These are phyloP conservation scores for Phytophthora chlamydospora DNA, from an alignment of 352 stramenopile species.

Conservation along the genomic window DNA sequence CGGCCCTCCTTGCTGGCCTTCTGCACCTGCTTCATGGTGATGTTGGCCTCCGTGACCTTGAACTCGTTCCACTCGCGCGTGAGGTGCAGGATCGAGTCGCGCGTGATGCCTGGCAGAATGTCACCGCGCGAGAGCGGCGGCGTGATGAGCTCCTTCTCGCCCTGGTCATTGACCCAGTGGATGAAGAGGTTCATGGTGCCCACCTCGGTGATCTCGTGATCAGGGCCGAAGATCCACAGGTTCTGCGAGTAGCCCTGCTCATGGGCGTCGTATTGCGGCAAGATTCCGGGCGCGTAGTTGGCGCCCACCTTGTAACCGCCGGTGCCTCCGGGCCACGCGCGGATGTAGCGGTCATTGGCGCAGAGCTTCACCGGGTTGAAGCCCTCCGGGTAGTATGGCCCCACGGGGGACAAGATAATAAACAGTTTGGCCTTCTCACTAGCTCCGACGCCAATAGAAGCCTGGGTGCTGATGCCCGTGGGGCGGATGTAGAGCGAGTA, in stretches of 20 bases:
- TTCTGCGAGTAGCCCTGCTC: constrained; percentile 91
- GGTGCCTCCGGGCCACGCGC: constrained; percentile 96
- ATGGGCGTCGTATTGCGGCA: constrained; percentile 89
- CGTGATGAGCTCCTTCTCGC: constrained; percentile 95
- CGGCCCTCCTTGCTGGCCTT: constrained; percentile 91
- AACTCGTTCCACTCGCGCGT: constrained; percentile 92
- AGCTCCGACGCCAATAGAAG: constrained; percentile 90
- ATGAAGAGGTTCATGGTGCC: constrained; percentile 99
- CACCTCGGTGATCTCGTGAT: constrained; percentile 90
- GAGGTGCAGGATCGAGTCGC: constrained; percentile 95
- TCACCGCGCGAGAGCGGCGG: constrained; percentile 93
- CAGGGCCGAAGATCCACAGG: constrained; percentile 96
- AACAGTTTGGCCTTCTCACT: constrained; percentile 93
- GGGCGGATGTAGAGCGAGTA: constrained; percentile 97
- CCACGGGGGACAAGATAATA: constrained; percentile 96
- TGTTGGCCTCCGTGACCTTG: constrained; percentile 94
- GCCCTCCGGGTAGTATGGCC: constrained; percentile 97
- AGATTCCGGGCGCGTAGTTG: constrained; percentile 93
- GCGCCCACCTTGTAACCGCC: constrained; percentile 94
- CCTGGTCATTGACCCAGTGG: constrained; percentile 93
- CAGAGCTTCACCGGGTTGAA: constrained; percentile 92
- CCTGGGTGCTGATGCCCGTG: constrained; percentile 93
- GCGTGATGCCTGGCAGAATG: constrained; percentile 97
- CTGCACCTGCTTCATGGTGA: constrained; percentile 95
- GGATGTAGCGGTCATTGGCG: constrained; percentile 93